These are phyloP conservation scores for Endothia cerciana DNA, from an alignment of 2,329 filamentous ascomycete genomes.

Conservation along the genomic window DNA sequence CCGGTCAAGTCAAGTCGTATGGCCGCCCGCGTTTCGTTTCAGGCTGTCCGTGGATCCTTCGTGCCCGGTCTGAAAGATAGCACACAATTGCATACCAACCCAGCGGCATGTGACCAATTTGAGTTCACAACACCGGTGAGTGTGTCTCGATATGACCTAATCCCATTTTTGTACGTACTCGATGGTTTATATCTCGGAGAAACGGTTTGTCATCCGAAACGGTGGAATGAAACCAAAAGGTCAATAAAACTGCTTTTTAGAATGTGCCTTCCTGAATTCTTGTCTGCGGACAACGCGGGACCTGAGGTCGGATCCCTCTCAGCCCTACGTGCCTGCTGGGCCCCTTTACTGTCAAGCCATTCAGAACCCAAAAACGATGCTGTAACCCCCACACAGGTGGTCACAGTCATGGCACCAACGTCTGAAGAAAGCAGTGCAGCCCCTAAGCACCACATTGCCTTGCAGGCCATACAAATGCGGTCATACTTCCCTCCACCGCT, in stretches of 20 bases:
- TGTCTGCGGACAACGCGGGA: neutral
- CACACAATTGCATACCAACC: neutral
- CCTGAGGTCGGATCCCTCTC: neutral
- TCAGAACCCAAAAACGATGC: neutral
- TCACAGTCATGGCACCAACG: neutral
- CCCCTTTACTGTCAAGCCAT: neutral
- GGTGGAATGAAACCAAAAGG: neutral
- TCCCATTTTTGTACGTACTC: neutral
- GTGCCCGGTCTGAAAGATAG: neutral
- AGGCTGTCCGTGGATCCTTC: neutral
- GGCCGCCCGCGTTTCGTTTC: neutral
- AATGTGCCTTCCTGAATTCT: neutral
- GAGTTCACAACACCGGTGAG: neutral
- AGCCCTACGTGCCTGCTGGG: neutral
- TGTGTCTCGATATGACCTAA: neutral
- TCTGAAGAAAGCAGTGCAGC: no score
- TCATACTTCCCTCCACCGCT: neutral
- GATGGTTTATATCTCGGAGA: neutral
- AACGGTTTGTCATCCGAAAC: neutral
- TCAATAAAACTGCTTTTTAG: neutral
- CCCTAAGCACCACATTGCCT: neutral
- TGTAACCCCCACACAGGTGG: neutral
- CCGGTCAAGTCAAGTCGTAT: neutral
- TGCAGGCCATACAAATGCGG: neutral
- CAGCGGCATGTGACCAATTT: neutral